Percentiles rank a stretch among this genome's conserved stretches.
phyloP scores from a whole-genome alignment of 805 yeast species.

The Isabelozyma rhagii region DNA sequence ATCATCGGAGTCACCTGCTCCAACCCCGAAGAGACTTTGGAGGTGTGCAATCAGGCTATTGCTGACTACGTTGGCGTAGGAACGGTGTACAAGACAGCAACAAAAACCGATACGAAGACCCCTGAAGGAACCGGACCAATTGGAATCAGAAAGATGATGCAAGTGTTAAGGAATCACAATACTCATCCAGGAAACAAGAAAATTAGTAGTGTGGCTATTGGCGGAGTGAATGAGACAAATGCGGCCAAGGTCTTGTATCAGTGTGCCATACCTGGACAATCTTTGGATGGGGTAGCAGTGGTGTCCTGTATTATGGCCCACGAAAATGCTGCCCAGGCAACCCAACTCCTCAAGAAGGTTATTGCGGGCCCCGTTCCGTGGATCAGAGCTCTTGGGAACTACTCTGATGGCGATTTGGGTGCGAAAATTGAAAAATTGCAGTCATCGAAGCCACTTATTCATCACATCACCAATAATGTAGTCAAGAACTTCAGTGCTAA shows the following conservation, averaged over 20 bases:
- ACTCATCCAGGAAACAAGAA: constrained; percentile 17
- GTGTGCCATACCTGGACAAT: constrained; percentile 41
- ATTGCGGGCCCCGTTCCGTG: constrained; percentile 26
- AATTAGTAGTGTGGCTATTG: constrained; percentile 71
- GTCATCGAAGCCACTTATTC: constrained; percentile 58
- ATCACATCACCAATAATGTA: constrained; percentile 86
- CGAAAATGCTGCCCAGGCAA: constrained; percentile 48
- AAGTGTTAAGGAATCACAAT: constrained; percentile 33
- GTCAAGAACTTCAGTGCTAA: constrained; percentile 87
- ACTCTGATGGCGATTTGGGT: neutral
- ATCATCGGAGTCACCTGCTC: constrained; percentile 79
- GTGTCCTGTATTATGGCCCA: constrained; percentile 83
- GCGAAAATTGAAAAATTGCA: constrained; percentile 13
- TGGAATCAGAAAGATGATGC: constrained; percentile 57
- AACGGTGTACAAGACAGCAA: constrained; percentile 67
- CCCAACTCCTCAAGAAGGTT: constrained; percentile 33
- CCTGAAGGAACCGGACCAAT: constrained; percentile 56
- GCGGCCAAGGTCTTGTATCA: constrained; percentile 55
- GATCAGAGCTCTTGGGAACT: constrained; percentile 2
- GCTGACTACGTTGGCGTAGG: constrained; percentile 88
- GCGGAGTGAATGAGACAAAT: constrained; percentile 70
- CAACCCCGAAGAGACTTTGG: constrained; percentile 50
- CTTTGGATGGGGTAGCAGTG: constrained; percentile 80
- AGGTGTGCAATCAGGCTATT: constrained; percentile 45
- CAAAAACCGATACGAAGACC: constrained; percentile 58